A percentile compares a stretch with the other conserved stretches of the same genome.
Evolutionary conservation across 1,139 yeast species (phyloP).

Genomic region (Magnusiomyces ingens): DNA sequence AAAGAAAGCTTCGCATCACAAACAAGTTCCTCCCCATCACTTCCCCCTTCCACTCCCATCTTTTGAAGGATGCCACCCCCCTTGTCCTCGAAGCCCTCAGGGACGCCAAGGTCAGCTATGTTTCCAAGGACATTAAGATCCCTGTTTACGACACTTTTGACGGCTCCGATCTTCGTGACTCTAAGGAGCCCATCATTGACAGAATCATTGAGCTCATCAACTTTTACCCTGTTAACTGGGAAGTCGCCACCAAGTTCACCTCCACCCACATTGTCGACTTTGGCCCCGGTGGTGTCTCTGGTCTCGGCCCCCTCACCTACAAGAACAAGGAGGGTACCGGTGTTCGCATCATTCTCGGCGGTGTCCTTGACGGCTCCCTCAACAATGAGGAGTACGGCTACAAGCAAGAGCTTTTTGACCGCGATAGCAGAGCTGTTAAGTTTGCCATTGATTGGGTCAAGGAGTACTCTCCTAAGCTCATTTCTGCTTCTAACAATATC

Average conservation of each 20-base stretch:
- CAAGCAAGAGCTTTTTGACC: constrained; percentile 89
- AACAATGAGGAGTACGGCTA: constrained; percentile 82
- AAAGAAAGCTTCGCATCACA: constrained; percentile 87
- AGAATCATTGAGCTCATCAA: constrained; percentile 79
- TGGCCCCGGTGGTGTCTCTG: constrained; percentile 99
- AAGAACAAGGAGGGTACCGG: constrained; percentile 99
- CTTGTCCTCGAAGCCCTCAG: constrained; percentile 59
- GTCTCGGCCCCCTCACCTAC: constrained; percentile 91
- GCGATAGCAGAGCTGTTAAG: constrained; percentile 55
- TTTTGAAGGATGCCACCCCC: constrained; percentile 65
- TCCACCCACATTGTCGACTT: constrained; percentile 90
- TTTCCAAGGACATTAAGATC: constrained; percentile 51
- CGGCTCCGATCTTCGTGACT: constrained; percentile 69
- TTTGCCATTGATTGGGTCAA: constrained; percentile 88
- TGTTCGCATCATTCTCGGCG: constrained; percentile 87
- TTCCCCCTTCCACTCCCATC: constrained; percentile 94
- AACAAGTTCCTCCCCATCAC: constrained; percentile 92
- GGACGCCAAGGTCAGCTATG: constrained; percentile 50
- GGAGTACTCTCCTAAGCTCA: constrained; percentile 81
- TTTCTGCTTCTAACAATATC: constrained; percentile 52
- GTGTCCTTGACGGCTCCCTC: constrained; percentile 65
- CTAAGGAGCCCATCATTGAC: constrained; percentile 43
- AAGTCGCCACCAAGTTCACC: constrained; percentile 68
- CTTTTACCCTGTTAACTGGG: constrained; percentile 92
- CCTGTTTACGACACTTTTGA: constrained; percentile 90